Evolutionary conservation across 441 rosid genomes (phyloP).

Genomic region (Francoa sonchifolia): DNA sequence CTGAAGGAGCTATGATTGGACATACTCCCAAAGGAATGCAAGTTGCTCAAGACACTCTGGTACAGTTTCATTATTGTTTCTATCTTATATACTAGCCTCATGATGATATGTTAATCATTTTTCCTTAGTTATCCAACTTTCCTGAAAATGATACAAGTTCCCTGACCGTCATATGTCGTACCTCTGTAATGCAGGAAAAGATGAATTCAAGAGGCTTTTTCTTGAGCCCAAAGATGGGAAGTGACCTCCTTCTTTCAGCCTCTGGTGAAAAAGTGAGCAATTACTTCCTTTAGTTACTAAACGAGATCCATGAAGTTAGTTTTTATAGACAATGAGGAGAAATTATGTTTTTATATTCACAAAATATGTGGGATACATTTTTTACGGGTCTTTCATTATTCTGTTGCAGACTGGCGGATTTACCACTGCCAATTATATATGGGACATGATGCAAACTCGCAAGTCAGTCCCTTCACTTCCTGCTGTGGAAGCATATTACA

Average conservation of each 20-base stretch:
- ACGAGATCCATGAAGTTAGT: background rate
- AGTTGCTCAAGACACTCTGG: conserved; percentile 79
- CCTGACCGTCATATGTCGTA: conserved; percentile 6
- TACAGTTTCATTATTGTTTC: conserved; percentile 17
- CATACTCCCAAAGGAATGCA: conserved; percentile 79
- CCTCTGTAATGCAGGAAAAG: conserved; percentile 30
- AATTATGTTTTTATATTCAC: background rate
- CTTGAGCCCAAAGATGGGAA: conserved; percentile 50
- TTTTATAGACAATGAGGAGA: conserved; percentile 5
- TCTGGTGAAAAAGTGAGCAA: conserved; percentile 75
- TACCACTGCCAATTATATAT: conserved; percentile 64
- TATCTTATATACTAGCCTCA: conserved; percentile 1
- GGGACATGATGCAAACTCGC: conserved; percentile 88
- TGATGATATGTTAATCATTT: conserved; percentile 4
- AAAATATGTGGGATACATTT: background rate
- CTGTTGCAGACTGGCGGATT: conserved; percentile 66
- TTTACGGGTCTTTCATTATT: background rate
- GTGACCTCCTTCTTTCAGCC: conserved; percentile 63
- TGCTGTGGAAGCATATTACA: conserved; percentile 75
- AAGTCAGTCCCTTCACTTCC: conserved; percentile 24
- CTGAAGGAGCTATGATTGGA: conserved; percentile 85
- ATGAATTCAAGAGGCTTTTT: conserved; percentile 46
- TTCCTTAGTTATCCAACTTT: background rate
- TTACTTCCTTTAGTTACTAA: background rate
- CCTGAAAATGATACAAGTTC: no score